Base-by-base conservation (phyloP, 2,329 filamentous ascomycete genomes). In the Leptographium procerum region DNA sequence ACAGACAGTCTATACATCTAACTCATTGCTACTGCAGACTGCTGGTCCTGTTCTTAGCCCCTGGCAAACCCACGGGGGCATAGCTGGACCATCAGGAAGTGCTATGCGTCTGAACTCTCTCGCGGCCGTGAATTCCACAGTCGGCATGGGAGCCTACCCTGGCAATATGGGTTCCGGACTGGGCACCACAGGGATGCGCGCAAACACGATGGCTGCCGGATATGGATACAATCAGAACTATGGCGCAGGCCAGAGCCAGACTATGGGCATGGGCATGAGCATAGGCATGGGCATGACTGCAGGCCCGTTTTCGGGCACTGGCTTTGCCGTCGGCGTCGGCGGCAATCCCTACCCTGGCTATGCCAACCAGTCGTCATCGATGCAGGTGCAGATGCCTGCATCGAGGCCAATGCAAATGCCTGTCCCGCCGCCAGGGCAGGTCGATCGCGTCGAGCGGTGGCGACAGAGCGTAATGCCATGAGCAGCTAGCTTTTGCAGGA, bases 361-460 rank as follows among this genome's bases (percentile, higher is more conserved):
- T 43, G 24, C 33, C 14, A 19, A 60, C 62, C 22, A 9, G 59
- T 55, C 53, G 50, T 28, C 48, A 61, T 61, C 47, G 26, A 29
- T 48, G 45, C 61, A 54, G 16, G 57, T 65, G 62, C 66, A 64
- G 33, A 55, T 60, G 52, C 57, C 36, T 19, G 29, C n/a, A 36
- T 36, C 34, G 60, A n/a, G n/a, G 34, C 61, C 55, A 13, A 58
- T 65, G 62, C 66, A 64, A 29, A 55, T 60, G 52, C 57, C 36
- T 19, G 29, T 57, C 14, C 64, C 61, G 48, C 56, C 55, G 53
- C 66, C 62, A 52, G 65, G 62, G 2, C 66, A 69, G 60, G 56
- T 65, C 4, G 69, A 71, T 52, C 68, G 64, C 55, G 69, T 71
- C 13, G 69, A 71, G 64, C 63, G 65, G 22, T 71, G 69, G 69